Evolutionary conservation across 345 rosid genomes (phyloP).

Genomic region (Eucalyptus erythrocorys): DNA sequence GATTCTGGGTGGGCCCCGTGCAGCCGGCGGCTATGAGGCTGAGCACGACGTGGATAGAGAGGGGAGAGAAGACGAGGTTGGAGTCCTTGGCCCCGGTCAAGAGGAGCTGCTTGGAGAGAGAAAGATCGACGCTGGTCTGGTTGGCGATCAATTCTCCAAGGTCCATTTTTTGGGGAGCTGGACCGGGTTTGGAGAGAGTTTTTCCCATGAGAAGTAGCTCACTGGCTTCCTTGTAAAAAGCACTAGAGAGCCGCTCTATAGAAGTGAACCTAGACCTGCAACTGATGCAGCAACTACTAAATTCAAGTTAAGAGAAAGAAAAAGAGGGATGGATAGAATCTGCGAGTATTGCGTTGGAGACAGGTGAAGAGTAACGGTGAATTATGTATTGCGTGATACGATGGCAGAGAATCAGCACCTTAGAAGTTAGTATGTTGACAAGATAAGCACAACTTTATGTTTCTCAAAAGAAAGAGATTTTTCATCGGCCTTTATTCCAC

Average conservation of each 20-base stretch:
- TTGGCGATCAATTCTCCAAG: slow-evolving; percentile 30
- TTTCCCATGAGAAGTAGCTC: background rate
- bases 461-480: background rate
- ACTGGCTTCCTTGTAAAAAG: background rate
- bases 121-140: slow-evolving; percentile 50
- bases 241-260: background rate
- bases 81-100: slow-evolving; percentile 29
- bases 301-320: background rate
- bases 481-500: background rate
- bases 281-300: background rate
- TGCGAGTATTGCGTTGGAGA: background rate
- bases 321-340: background rate
- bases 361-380: background rate
- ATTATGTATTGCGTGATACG: background rate
- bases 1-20: slow-evolving; percentile 45
- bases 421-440: background rate
- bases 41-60: slow-evolving; percentile 59
- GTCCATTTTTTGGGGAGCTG: slow-evolving; percentile 33
- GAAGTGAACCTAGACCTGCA: background rate
- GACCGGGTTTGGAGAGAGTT: background rate
- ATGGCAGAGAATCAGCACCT: background rate
- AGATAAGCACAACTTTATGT: background rate
- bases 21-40: slow-evolving; percentile 67
- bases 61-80: slow-evolving; percentile 70
- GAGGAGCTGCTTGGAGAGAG: slow-evolving; percentile 32